Percentiles rank a stretch among this genome's conserved stretches.
Conservation (phyloP, 2,329 filamentous ascomycete species). For the Diaporthe citri region DNA sequence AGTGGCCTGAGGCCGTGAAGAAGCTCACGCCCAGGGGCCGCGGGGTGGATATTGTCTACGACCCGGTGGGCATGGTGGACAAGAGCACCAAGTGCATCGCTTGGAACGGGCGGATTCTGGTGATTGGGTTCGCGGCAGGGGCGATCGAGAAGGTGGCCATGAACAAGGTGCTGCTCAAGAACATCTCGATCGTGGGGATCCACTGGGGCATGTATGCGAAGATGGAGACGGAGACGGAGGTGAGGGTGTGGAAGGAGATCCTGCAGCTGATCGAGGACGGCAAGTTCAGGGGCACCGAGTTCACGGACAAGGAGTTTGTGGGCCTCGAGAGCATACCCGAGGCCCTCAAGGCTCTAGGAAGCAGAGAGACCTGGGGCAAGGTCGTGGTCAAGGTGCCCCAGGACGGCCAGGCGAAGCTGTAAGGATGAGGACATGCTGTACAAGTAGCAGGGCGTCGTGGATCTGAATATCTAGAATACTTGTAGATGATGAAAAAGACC, state of each 20-base stretch:
- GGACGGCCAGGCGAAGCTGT: constrained; percentile 70
- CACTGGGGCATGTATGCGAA: constrained; percentile 90
- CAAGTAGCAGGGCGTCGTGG: background rate
- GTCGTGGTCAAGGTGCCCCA: constrained; percentile 90
- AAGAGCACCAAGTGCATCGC: constrained; percentile 90
- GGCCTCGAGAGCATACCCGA: constrained; percentile 84
- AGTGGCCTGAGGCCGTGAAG: constrained; percentile 79
- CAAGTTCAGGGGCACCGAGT: constrained; percentile 86
- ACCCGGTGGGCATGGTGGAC: constrained; percentile 92
- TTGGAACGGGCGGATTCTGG: constrained; percentile 90
- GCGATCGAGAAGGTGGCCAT: constrained; percentile 91
- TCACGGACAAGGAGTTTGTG: constrained; percentile 83
- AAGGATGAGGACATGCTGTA: constrained; percentile 46
- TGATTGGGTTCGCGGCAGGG: constrained; percentile 90
- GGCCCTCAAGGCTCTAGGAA: constrained; percentile 82
- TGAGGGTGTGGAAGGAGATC: constrained; percentile 84
- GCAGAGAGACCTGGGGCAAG: constrained; percentile 93
- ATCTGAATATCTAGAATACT: background rate
- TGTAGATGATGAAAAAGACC: background rate
- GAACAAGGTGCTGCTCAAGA: constrained; percentile 94
- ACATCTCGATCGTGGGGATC: constrained; percentile 88
- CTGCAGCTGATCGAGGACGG: constrained; percentile 81
- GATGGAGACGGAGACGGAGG: constrained; percentile 78
- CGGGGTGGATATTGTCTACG: constrained; percentile 93
- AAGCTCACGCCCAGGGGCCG: constrained; percentile 78